Evolutionary conservation across 495 filamentous ascomycete species (phyloP).

Genomic region (Penicillium roqueforti): DNA sequence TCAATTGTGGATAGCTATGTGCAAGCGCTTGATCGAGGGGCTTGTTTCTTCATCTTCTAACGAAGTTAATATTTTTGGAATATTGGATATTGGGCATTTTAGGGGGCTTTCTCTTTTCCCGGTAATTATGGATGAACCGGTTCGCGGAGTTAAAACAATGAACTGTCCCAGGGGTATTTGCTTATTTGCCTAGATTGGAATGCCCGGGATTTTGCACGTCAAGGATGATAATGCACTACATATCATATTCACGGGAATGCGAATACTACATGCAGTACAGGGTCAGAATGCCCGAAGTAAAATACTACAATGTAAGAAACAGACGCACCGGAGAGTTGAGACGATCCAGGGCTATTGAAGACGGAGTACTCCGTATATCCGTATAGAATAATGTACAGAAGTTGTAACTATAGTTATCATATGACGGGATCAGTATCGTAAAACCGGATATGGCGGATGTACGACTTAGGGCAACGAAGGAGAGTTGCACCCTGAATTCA

Average conservation of each 20-base stretch:
- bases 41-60: constrained; percentile 28
- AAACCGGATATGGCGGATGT: not conserved
- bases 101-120: not conserved
- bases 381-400: too few relatives aligned
- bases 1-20: constrained; percentile 15
- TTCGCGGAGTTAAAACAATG: not conserved
- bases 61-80: not conserved
- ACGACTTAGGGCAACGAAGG: not conserved
- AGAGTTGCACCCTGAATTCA: not conserved
- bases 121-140: not conserved
- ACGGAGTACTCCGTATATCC: too few relatives aligned
- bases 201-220: constrained; percentile 1
- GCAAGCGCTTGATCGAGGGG: constrained; percentile 16
- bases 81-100: too few relatives aligned
- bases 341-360: too few relatives aligned
- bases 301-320: not conserved
- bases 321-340: not conserved
- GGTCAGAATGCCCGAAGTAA: not conserved
- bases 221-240: not conserved
- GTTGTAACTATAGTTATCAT: too few relatives aligned
- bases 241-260: not conserved
- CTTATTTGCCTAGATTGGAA: constrained; percentile 7
- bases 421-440: too few relatives aligned
- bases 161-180: not conserved
- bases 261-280: constrained; percentile 5